These are phyloP conservation scores for Phaeosphaeria sp. DNA, from an alignment of 2,329 filamentous ascomycete species.

Conservation along the genomic window DNA sequence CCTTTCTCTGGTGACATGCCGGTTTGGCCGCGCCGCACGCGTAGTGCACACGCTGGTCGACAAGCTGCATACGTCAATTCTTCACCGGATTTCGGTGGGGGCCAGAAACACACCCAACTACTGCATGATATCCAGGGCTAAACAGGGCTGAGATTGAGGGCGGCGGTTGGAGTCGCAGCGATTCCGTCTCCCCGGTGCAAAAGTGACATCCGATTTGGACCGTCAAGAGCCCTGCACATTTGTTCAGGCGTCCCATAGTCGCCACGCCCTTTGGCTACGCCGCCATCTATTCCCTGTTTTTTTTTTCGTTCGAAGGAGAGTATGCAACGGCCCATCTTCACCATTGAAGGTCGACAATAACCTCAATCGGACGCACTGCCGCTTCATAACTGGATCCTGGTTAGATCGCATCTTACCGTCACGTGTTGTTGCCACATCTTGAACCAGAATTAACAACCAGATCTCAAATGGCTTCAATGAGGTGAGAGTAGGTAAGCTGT, in stretches of 20 bases:
- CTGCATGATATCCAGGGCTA: conserved; percentile 3
- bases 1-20: background rate
- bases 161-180: background rate
- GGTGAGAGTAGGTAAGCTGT: too few relatives aligned
- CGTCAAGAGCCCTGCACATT: background rate
- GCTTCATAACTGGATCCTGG: too few relatives aligned
- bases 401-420: too few relatives aligned
- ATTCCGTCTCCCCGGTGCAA: background rate
- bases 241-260: background rate
- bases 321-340: too few relatives aligned
- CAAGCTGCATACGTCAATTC: conserved; percentile 4
- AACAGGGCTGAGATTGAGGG: conserved; percentile 4
- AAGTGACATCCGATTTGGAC: background rate
- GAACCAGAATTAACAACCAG: too few relatives aligned
- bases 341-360: too few relatives aligned
- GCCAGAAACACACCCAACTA: conserved; percentile 18
- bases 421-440: too few relatives aligned
- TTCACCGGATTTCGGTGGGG: conserved; percentile 27
- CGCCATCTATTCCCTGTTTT: background rate
- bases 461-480: too few relatives aligned
- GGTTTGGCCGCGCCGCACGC: conserved; percentile 3
- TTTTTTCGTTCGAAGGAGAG: too few relatives aligned
- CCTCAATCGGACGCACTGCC: too few relatives aligned
- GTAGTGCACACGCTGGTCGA: conserved; percentile 9
- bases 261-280: background rate